Percentiles rank a stretch among this genome's conserved stretches.
phyloP scores from a whole-genome alignment of 192 early-diverging fungal genomes.

The Spizellomyces punctatus region DNA sequence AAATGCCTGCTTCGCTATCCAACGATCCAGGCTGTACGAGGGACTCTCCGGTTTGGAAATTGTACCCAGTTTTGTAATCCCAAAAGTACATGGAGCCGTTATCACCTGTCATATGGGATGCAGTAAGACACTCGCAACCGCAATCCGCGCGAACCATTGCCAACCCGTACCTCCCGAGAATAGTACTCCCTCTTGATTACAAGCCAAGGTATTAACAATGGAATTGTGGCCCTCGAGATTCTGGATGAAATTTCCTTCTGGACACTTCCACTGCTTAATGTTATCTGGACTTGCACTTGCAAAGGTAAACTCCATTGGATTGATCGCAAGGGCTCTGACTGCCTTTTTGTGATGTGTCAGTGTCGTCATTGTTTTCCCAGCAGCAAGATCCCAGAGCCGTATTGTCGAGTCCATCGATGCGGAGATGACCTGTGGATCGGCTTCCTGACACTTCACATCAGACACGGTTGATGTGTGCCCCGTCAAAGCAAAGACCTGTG shows the following conservation, averaged over 20 bases:
- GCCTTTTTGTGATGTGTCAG: slow-evolving; percentile 99
- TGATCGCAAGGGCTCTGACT: slow-evolving; percentile 88
- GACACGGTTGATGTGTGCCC: slow-evolving; percentile 89
- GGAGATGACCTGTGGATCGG: slow-evolving; percentile 95
- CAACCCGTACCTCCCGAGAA: slow-evolving; percentile 80
- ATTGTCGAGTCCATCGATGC: slow-evolving; percentile 93
- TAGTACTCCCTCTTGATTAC: slow-evolving; percentile 91
- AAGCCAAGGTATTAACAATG: slow-evolving; percentile 88
- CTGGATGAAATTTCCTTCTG: slow-evolving; percentile 92
- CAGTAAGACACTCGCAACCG: neutral
- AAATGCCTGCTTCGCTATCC: slow-evolving; percentile 94
- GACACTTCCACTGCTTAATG: slow-evolving; percentile 98
- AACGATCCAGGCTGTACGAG: slow-evolving; percentile 94
- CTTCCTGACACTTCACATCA: slow-evolving; percentile 88
- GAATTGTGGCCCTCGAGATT: slow-evolving; percentile 85
- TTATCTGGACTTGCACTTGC: slow-evolving; percentile 81
- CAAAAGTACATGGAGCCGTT: slow-evolving; percentile 97
- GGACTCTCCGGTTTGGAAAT: slow-evolving; percentile 89
- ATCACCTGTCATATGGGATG: slow-evolving; percentile 60
- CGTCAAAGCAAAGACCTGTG: slow-evolving; percentile 82
- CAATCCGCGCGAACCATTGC: neutral
- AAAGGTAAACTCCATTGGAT: slow-evolving; percentile 94
- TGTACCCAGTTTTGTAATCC: slow-evolving; percentile 95
- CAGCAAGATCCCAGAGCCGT: slow-evolving; percentile 94
- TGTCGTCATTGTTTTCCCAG: slow-evolving; percentile 90